Base-by-base conservation (phyloP, 2,329 filamentous ascomycete genomes). In the Albophoma yamanashiensis region DNA sequence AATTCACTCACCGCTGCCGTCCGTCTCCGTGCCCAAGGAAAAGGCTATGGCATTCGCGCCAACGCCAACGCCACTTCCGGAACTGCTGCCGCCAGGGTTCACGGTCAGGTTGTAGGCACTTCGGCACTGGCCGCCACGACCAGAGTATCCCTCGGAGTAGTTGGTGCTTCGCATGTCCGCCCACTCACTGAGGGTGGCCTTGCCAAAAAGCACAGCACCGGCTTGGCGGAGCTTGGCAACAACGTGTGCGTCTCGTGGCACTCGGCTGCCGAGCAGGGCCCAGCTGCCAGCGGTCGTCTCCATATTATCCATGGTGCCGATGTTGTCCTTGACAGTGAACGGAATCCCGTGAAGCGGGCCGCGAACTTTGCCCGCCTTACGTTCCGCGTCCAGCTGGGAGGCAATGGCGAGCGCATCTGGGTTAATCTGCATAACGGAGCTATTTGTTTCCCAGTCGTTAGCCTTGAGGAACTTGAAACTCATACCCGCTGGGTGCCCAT, bases 281-380 rank as follows among this genome's bases (percentile, higher is more conserved):
- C 78, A 86, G 66, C 80, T 84, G 0, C 89, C 89, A 0, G 88
- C 88, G 0, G 89, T 91, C 0, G 88, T 92, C 68, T 91, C 81
- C 80, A 92, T 82, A 58, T 80, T 80, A 69, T 91, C 88, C 63
- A 84, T 84, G 11, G 82, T 84, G 31, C 79, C 85, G 59, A 89
- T 87, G 68, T 87, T 88, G 68, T 92, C 88, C 72, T 92, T 92
- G 64, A 91, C 82, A 2, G 88, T 76, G 69, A 89, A 89, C 0
- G 89, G 89, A 52, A 92, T 89, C 3, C 89, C 89, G 69, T 92
- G 89, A 1, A 92, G 77, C 1, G 84, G 83, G 1, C 87, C 82
- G n/a, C 86, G 80, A 12, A 85, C 70, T 45, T 74, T 76, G 31
- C 85, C 85, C 1, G 73, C 66, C 15, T 69, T 67, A 22, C 88